phyloP scores from a whole-genome alignment of 768 basidiomycete species.

The Arthromyces matolae region DNA sequence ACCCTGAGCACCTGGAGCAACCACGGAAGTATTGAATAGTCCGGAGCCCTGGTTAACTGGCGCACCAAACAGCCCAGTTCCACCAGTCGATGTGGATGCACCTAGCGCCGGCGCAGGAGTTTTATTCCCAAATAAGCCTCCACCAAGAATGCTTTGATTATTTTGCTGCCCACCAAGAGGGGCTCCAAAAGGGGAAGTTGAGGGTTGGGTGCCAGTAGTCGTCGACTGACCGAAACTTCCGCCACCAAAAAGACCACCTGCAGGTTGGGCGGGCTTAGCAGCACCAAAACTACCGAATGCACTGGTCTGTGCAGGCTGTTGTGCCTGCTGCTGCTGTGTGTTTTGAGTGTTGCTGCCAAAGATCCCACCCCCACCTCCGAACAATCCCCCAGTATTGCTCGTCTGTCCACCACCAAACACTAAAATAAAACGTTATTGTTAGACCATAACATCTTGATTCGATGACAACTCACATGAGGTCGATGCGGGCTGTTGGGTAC shows the following conservation, averaged over 20 bases:
- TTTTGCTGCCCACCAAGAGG: conserved; percentile 44
- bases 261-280: conserved; percentile 36
- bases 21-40: conserved; percentile 37
- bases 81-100: conserved; percentile 37
- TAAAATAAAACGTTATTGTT: conserved; percentile 1
- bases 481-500: conserved; percentile 31
- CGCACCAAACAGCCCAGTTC: conserved; percentile 38
- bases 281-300: conserved; percentile 40
- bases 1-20: conserved; percentile 48
- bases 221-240: conserved; percentile 32
- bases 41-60: conserved; percentile 31
- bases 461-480: conserved; percentile 29
- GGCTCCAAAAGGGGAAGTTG: conserved; percentile 47
- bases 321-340: conserved; percentile 27
- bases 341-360: conserved; percentile 26
- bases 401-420: conserved; percentile 22
- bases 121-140: conserved; percentile 50
- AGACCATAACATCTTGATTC: neutral
- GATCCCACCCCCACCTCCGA: conserved; percentile 30
- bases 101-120: conserved; percentile 48
- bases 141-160: conserved; percentile 40
- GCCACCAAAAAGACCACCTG: conserved; percentile 35
- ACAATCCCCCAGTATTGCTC: conserved; percentile 25
- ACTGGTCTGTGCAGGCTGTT: conserved; percentile 31
- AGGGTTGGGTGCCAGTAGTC: conserved; percentile 24